Conservation (phyloP, 225 moss, liverwort and hornwort species). For the Rhytidiadelphus loreus region DNA sequence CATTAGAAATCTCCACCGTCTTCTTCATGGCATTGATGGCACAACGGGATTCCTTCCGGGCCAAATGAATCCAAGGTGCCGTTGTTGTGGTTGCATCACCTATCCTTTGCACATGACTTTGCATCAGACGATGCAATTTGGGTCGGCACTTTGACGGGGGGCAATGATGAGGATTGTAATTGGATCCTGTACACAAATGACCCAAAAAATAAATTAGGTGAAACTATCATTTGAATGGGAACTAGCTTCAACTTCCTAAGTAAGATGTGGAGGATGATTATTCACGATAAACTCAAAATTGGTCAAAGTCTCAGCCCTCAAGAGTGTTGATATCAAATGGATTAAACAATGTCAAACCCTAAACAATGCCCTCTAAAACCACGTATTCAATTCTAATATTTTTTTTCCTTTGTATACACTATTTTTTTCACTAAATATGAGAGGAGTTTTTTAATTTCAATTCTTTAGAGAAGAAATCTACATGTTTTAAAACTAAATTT, state of each 20-base stretch:
- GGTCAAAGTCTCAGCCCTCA: too few species aligned
- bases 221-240: not conserved
- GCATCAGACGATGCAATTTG: not conserved
- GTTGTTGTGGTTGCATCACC: accelerated
- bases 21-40: not conserved
- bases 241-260: not conserved
- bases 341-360: too few species aligned
- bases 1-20: not conserved
- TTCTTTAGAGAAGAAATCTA: too few species aligned
- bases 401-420: too few species aligned
- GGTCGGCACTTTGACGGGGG: accelerated
- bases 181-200: not conserved
- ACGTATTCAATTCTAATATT: too few species aligned
- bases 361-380: too few species aligned
- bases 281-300: too few species aligned
- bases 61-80: not conserved
- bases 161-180: not conserved
- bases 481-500: too few species aligned
- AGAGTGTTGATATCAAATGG: too few species aligned
- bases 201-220: accelerated
- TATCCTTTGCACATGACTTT: not conserved
- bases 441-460: too few species aligned
- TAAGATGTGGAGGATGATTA: too few species aligned
- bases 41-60: not conserved
- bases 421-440: too few species aligned